Evolutionary conservation across 1,284 basidiomycete genomes (phyloP).

Genomic region (Hortiboletus rubellus): DNA sequence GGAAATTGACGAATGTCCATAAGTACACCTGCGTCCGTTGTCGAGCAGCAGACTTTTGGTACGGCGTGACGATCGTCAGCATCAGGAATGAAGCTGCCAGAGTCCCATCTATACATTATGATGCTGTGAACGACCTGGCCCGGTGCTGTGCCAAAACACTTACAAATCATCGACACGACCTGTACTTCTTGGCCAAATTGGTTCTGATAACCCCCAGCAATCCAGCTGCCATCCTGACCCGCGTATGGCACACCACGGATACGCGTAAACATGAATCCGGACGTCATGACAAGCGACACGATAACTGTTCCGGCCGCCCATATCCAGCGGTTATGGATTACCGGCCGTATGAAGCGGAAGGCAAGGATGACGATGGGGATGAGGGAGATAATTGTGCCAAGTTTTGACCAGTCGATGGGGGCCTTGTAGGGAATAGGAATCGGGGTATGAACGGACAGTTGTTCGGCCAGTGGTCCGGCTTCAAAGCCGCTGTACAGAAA

Average conservation of each 20-base stretch:
- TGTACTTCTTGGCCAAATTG: constrained; percentile 94
- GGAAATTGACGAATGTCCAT: constrained; percentile 81
- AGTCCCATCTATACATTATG: constrained; percentile 67
- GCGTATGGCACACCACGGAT: constrained; percentile 84
- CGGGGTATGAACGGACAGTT: constrained; percentile 71
- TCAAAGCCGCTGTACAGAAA: constrained; percentile 72
- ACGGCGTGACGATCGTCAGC: constrained; percentile 80
- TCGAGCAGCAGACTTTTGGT: constrained; percentile 69
- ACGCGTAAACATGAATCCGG: constrained; percentile 95
- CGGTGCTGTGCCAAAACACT: constrained; percentile 31
- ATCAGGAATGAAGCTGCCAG: constrained; percentile 82
- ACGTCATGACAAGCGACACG: constrained; percentile 80
- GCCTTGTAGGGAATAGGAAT: constrained; percentile 71
- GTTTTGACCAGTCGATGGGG: constrained; percentile 68
- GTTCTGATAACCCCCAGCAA: constrained; percentile 85
- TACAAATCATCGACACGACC: constrained; percentile 85
- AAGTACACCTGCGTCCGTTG: constrained; percentile 89
- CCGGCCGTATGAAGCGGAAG: constrained; percentile 64
- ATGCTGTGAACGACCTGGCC: constrained; percentile 5
- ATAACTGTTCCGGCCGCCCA: constrained; percentile 71
- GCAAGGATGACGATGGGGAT: constrained; percentile 47
- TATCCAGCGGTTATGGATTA: constrained; percentile 76
- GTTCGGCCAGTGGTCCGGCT: constrained; percentile 72
- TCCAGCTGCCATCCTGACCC: constrained; percentile 70
- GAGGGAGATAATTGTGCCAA: constrained; percentile 46